Evolutionary conservation across 1,284 basidiomycete genomes (phyloP).

Genomic region (Ganoderma sinense): DNA sequence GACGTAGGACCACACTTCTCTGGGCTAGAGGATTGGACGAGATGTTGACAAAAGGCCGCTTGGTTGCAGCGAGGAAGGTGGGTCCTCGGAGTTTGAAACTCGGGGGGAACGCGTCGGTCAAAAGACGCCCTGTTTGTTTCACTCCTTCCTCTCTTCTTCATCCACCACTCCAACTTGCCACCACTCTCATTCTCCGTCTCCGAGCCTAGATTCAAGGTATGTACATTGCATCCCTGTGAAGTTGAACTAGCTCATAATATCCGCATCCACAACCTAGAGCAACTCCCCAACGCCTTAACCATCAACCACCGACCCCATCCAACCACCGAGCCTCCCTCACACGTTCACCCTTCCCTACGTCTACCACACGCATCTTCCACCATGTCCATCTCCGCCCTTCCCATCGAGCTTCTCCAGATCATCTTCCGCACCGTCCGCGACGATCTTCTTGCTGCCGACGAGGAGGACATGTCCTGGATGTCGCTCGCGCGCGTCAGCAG

Average conservation of each 20-base stretch:
- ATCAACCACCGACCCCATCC: background rate
- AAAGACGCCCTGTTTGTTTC: background rate
- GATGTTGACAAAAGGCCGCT: background rate
- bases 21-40: background rate
- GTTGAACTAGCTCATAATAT: background rate
- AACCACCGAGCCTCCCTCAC: background rate
- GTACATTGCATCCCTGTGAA: background rate
- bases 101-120: background rate
- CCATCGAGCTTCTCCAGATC: background rate
- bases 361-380: background rate
- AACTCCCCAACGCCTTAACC: background rate
- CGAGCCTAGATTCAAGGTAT: background rate
- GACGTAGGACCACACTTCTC: background rate
- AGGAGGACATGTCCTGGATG: constrained; percentile 1
- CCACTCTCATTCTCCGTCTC: background rate
- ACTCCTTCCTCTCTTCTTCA: background rate
- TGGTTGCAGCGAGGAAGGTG: background rate
- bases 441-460: background rate
- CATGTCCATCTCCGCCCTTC: background rate
- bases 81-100: constrained; percentile 1
- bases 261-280: background rate
- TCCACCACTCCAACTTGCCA: background rate
- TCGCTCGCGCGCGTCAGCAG: background rate
- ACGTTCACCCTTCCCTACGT: background rate
- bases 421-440: constrained; percentile 2